A percentile compares a stretch with the other conserved stretches of the same genome.
Conservation (phyloP, 2,329 filamentous ascomycete species). For the Aaosphaeria arxii region DNA sequence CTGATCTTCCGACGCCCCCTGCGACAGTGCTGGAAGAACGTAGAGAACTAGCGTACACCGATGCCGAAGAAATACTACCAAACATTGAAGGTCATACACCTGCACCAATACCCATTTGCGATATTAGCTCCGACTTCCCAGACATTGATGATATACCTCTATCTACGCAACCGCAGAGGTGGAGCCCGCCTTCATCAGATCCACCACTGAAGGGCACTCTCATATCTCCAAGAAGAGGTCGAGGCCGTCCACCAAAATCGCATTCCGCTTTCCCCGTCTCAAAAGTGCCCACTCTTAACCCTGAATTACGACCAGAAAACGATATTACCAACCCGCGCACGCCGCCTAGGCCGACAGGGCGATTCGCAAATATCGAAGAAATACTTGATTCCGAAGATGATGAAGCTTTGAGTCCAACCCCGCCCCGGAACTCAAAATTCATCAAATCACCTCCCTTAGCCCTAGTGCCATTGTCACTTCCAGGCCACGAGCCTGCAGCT, state of each 20-base stretch:
- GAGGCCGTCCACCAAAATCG: neutral
- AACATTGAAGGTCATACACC: slow-evolving; percentile 23
- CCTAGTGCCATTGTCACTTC: slow-evolving; percentile 3
- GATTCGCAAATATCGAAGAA: slow-evolving; percentile 36
- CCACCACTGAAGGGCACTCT: neutral
- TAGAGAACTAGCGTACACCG: neutral
- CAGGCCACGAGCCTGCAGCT: neutral
- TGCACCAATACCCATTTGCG: slow-evolving; percentile 26
- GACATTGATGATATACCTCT: neutral
- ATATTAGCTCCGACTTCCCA: slow-evolving; percentile 11
- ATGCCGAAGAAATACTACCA: neutral
- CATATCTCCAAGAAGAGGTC: neutral
- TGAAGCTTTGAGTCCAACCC: slow-evolving; percentile 29
- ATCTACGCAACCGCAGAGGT: neutral
- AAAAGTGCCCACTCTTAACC: neutral
- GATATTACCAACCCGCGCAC: slow-evolving; percentile 8
- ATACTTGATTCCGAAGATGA: slow-evolving; percentile 41
- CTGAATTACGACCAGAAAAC: neutral
- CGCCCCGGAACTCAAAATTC: slow-evolving; percentile 23
- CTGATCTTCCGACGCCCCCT: slow-evolving; percentile 17
- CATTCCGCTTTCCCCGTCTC: neutral
- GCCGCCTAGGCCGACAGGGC: slow-evolving; percentile 8
- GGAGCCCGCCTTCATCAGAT: slow-evolving; percentile 11
- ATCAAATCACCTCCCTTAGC: slow-evolving; percentile 11
- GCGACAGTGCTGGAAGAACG: neutral